Conservation (phyloP, 2,329 filamentous ascomycete genomes). For the Neonectria neomacrospora region DNA sequence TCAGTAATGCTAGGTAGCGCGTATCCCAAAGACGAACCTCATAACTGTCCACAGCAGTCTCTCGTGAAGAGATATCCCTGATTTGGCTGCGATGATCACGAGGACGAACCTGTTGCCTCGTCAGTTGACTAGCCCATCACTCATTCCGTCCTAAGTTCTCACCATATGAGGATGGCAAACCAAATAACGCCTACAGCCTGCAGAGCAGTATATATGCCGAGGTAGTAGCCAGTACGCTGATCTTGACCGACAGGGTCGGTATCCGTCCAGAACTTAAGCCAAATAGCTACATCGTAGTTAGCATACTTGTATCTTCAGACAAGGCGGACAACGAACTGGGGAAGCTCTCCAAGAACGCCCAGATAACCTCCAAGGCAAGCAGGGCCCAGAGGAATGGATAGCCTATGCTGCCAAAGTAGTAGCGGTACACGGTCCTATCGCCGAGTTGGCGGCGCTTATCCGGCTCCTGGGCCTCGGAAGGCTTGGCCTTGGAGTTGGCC, state of each 20-base stretch:
- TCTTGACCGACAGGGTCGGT: constrained; percentile 27
- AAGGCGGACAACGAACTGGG: constrained; percentile 38
- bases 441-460: constrained; percentile 45
- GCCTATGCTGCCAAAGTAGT: constrained; percentile 47
- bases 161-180: constrained; percentile 40
- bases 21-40: background rate
- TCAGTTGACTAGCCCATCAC: constrained; percentile 2
- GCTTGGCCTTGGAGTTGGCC: constrained; percentile 41
- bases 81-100: constrained; percentile 42
- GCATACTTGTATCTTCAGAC: background rate
- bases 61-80: constrained; percentile 42
- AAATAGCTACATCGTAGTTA: constrained; percentile 39
- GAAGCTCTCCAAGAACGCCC: constrained; percentile 45
- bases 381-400: constrained; percentile 35
- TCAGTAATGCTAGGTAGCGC: constrained; percentile 18
- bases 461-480: background rate
- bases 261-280: constrained; percentile 48
- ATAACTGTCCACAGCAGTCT: constrained; percentile 41
- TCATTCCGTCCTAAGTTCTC: background rate
- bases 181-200: constrained; percentile 37
- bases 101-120: constrained; percentile 41
- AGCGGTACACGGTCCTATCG: constrained; percentile 44
- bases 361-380: constrained; percentile 39
- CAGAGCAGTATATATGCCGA: constrained; percentile 42
- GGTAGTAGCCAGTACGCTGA: constrained; percentile 32